A percentile compares a stretch with the other conserved stretches of the same genome.
Conservation (phyloP, 106 monocot species). For the Phalaenopsis aphrodite region DNA sequence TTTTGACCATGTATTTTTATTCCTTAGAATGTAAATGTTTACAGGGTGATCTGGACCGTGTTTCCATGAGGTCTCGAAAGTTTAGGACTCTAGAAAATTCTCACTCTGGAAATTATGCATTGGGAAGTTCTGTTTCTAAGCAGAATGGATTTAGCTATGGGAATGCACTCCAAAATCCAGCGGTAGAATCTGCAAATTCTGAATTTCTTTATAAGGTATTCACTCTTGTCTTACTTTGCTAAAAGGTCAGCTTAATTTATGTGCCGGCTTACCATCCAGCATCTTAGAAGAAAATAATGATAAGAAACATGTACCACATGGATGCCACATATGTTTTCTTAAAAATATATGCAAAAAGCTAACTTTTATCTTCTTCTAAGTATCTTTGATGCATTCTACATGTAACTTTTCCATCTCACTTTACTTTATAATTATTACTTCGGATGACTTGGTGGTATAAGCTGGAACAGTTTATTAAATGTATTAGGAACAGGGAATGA, state of each 20-base stretch:
- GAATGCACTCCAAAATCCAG: conserved; percentile 15
- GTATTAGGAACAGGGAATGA: conserved; percentile 26
- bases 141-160: conserved; percentile 37
- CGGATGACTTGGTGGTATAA: background rate
- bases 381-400: conserved; percentile 1
- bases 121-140: conserved; percentile 17
- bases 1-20: background rate
- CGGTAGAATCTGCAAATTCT: conserved; percentile 14
- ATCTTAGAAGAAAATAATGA: background rate
- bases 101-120: conserved; percentile 27
- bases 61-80: conserved; percentile 20
- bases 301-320: background rate
- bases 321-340: background rate
- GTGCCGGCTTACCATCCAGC: background rate
- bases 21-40: background rate
- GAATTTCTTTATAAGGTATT: conserved; percentile 29
- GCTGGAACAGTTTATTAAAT: conserved; percentile 1
- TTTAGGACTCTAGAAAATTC: conserved; percentile 20
- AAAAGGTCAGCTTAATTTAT: background rate
- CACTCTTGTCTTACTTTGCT: conserved; percentile 6
- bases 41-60: conserved; percentile 28
- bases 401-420: background rate
- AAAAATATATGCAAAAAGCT: background rate
- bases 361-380: background rate
- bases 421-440: background rate